Evolutionary conservation across 2,329 filamentous ascomycete genomes (phyloP), one percentile per base, ranked within the genome.

Genomic region (Trichoderma cornu-damae): DNA sequence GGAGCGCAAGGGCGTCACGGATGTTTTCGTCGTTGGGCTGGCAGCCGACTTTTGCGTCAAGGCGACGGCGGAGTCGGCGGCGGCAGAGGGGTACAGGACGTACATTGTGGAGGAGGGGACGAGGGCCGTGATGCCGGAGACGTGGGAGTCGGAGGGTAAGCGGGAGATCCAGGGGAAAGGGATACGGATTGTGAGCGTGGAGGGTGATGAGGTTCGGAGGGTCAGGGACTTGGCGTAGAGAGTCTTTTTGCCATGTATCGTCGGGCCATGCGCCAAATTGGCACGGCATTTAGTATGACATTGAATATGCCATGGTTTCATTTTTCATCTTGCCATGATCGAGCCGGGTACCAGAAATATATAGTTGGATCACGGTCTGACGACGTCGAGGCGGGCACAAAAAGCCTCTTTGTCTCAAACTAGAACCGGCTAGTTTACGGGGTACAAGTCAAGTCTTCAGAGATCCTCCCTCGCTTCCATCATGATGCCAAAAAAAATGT

Each of bases 1-100:
- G 63, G 78, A 71, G 51, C 76, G 76, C 2, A 75, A 75, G 14
- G 76, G 73, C 0, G 76, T 96, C 26, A 90, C 88, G 5, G 82
- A 95, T 69, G 89, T 96, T 5, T 96, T 86, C 69, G 83, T 94
- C 20, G 90, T 90, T 1, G 94, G 94, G 0, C 69, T 99, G 55
- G 93, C 94, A 3, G 86, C 84, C 16, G 94, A 97, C 72, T 96
- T 89, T 70, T 99, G 94, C 70, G 92, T 97, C 56, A 87, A 84
- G 68, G 81, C 75, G 61, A 96, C 91, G 14, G 93, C 92, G 0
- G 72, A 90, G 50, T 89, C 96, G 77, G 86, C 92, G 0, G 78
- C 73, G 2, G 81, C 79, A 61, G 86, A 88, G 64, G 93, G 92
- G 0, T 96, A 94, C 68, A 76, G 72, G 63, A 88, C 88, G 3